Conservation (phyloP, 805 yeast genomes). For the Ogataea populi-albae region DNA sequence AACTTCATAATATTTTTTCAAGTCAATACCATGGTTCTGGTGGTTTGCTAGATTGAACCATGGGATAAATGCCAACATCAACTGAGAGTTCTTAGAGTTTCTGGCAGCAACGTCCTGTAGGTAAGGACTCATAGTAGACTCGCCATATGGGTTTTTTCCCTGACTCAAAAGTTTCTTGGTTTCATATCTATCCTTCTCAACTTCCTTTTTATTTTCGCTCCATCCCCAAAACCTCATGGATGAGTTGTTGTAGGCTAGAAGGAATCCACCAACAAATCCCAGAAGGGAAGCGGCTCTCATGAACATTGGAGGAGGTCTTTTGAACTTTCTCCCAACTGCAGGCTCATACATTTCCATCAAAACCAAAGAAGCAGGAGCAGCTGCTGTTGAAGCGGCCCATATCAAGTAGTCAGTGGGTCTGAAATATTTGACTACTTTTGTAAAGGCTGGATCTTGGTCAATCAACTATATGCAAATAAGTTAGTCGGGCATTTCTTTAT, state of each 20-base stretch:
- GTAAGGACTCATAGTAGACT: constrained; percentile 60
- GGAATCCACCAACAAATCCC: constrained; percentile 73
- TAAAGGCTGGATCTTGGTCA: constrained; percentile 77
- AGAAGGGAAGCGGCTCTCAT: constrained; percentile 59
- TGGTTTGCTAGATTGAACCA: constrained; percentile 82
- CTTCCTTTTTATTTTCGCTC: constrained; percentile 70
- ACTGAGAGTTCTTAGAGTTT: constrained; percentile 70
- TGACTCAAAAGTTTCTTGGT: constrained; percentile 61
- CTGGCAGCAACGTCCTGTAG: constrained; percentile 72
- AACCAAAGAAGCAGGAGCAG: constrained; percentile 47
- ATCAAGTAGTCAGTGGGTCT: constrained; percentile 62
- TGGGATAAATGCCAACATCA: constrained; percentile 60
- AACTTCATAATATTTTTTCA: constrained; percentile 54
- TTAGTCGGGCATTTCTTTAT: neutral
- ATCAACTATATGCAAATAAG: constrained; percentile 38
- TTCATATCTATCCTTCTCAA: constrained; percentile 68
- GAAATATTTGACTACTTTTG: constrained; percentile 68
- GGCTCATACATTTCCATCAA: constrained; percentile 48
- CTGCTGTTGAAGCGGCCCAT: constrained; percentile 45
- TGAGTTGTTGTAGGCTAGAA: constrained; percentile 64
- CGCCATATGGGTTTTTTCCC: constrained; percentile 66
- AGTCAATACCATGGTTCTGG: constrained; percentile 77
- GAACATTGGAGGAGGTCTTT: constrained; percentile 51
- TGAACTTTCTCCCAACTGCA: constrained; percentile 41
- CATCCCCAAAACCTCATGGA: constrained; percentile 75